Evolutionary conservation across 2,329 filamentous ascomycete species (phyloP).

Genomic region (Xylariaceae sp.): DNA sequence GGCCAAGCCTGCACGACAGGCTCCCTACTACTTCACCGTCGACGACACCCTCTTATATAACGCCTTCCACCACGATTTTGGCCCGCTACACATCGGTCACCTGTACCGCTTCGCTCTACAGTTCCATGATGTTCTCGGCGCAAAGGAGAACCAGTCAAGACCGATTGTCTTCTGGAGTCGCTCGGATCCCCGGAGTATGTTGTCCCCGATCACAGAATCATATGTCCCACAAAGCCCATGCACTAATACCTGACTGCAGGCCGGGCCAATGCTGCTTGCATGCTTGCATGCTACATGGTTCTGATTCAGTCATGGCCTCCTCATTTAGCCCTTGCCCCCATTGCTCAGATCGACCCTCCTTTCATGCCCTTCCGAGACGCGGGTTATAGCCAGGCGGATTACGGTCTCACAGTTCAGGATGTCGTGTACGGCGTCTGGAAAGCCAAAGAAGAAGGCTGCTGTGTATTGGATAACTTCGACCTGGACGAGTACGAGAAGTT

Average conservation of each 20-base stretch:
- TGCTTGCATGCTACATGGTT: slow-evolving; percentile 98
- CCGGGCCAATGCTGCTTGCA: slow-evolving; percentile 88
- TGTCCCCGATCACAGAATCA: not conserved
- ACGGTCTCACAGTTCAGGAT: slow-evolving; percentile 92
- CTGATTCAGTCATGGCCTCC: slow-evolving; percentile 97
- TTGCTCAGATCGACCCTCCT: slow-evolving; percentile 93
- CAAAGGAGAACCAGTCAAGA: slow-evolving; percentile 83
- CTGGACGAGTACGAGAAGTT: slow-evolving; percentile 96
- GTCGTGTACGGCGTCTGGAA: slow-evolving; percentile 99
- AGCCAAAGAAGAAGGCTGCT: slow-evolving; percentile 92
- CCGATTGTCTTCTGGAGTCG: slow-evolving; percentile 96
- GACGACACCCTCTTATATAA: slow-evolving; percentile 94
- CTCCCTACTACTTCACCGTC: slow-evolving; percentile 92
- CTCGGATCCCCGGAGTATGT: slow-evolving; percentile 83
- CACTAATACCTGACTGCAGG: slow-evolving; percentile 47
- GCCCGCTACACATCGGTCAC: slow-evolving; percentile 94
- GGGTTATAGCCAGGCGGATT: slow-evolving; percentile 97
- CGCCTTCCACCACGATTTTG: slow-evolving; percentile 97
- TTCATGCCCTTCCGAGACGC: slow-evolving; percentile 99
- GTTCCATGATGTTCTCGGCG: slow-evolving; percentile 91
- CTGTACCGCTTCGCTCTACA: slow-evolving; percentile 94
- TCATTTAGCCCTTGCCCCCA: slow-evolving; percentile 89
- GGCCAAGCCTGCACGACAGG: slow-evolving; percentile 47
- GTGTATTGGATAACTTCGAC: slow-evolving; percentile 89
- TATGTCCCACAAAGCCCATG: not conserved